A percentile compares a stretch with the other conserved stretches of the same genome.
Conservation (phyloP, 306 rosid genomes). For the Pterocarpus santalinus region DNA sequence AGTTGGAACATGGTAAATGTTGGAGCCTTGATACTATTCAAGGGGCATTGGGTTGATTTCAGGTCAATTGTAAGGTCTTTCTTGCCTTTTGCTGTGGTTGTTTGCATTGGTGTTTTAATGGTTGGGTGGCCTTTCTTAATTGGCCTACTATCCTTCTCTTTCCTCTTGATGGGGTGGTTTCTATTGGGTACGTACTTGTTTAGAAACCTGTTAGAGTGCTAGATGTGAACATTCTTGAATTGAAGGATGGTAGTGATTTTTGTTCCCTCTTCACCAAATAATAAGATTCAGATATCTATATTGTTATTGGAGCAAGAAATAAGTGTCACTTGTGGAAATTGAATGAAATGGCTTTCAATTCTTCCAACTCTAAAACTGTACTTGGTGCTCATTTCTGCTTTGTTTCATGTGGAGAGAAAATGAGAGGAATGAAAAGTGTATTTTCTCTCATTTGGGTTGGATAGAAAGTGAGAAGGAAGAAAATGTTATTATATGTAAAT, state of each 20-base stretch:
- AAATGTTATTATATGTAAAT: no score
- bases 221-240: conserved; percentile 43
- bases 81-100: conserved; percentile 80
- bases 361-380: not conserved
- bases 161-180: conserved; percentile 88
- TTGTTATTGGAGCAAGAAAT: conserved; percentile 32
- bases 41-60: conserved; percentile 87
- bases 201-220: conserved; percentile 68
- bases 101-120: conserved; percentile 66
- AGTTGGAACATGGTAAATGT: conserved; percentile 90
- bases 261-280: conserved; percentile 20
- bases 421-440: no score
- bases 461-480: no score
- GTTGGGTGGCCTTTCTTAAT: conserved; percentile 86
- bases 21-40: conserved; percentile 71
- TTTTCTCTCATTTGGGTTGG: no score
- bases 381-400: not conserved
- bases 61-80: conserved; percentile 77
- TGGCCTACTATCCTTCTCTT: conserved; percentile 66
- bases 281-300: not conserved
- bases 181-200: conserved; percentile 68
- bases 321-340: conserved; percentile 16
- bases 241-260: conserved; percentile 37
- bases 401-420: no score
- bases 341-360: not conserved